Conservation (phyloP, 176 grass and related monocot genomes). For the Cenchrus fungigraminus region DNA sequence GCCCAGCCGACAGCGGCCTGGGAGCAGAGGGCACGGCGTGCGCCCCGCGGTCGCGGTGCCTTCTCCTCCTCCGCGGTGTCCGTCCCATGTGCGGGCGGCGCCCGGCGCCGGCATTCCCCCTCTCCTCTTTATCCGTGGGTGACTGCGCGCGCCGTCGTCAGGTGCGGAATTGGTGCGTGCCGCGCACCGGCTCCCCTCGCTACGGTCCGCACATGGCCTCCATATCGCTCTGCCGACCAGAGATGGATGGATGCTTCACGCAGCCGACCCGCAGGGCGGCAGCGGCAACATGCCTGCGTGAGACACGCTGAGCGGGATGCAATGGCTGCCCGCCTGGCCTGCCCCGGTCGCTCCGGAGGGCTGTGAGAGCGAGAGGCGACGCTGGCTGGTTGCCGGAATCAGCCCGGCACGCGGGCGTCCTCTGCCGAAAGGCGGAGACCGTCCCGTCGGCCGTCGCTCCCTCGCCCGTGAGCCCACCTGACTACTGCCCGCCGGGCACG, state of each 20-base stretch:
- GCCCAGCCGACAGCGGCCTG: too few species aligned
- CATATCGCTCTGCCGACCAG: neutral
- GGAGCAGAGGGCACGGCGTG: too few species aligned
- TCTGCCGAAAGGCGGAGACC: conserved; percentile 30
- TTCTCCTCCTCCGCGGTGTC: neutral
- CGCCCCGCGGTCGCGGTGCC: too few species aligned
- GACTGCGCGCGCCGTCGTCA: conserved; percentile 20
- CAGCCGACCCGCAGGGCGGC: neutral
- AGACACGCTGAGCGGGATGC: neutral
- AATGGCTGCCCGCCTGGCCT: neutral
- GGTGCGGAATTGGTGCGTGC: conserved; percentile 38
- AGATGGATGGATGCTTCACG: neutral
- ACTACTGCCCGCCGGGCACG: neutral
- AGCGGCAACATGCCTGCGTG: neutral
- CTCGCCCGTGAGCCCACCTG: neutral
- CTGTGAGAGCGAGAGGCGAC: neutral
- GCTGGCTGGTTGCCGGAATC: conserved; percentile 8
- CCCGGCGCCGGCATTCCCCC: neutral
- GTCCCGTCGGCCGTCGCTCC: neutral
- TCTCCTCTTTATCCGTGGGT: neutral
- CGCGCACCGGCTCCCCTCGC: neutral
- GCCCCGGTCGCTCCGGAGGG: neutral
- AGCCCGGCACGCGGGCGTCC: neutral
- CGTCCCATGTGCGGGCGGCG: neutral
- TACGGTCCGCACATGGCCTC: conserved; percentile 34